phyloP scores from a whole-genome alignment of 1,284 basidiomycete genomes.

The Wolfiporia cocos region DNA sequence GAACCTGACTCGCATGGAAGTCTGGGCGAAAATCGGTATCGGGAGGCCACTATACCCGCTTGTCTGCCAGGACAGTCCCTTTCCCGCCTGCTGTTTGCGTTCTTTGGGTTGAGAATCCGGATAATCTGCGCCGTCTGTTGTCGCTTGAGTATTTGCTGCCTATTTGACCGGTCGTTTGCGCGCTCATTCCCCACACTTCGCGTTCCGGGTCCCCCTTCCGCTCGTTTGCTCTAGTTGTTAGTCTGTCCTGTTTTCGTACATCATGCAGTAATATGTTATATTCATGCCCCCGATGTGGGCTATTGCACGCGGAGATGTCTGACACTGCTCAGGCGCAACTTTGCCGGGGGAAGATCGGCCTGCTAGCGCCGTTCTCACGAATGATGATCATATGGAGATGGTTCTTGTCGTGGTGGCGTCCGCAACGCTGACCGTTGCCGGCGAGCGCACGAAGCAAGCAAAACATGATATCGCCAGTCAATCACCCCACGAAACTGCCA shows the following conservation, averaged over 20 bases:
- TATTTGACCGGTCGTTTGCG: constrained; percentile 10
- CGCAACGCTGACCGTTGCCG: no score
- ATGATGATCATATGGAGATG: no score
- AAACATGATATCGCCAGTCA: not conserved
- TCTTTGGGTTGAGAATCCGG: constrained; percentile 16
- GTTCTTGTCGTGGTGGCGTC: no score
- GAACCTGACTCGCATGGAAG: constrained; percentile 5
- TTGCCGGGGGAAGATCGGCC: not conserved
- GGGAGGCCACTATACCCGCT: constrained; percentile 24
- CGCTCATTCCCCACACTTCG: constrained; percentile 10
- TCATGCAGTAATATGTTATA: not conserved
- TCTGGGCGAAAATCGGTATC: constrained; percentile 17
- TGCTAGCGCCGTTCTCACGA: not conserved
- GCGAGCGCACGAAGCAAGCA: not conserved
- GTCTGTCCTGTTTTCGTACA: not conserved
- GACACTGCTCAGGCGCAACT: not conserved
- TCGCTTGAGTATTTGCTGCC: constrained; percentile 15
- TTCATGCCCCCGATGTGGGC: not conserved
- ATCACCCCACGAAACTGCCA: constrained; percentile 4
- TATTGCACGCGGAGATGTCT: not conserved
- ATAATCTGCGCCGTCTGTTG: constrained; percentile 21
- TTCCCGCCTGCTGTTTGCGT: constrained; percentile 6
- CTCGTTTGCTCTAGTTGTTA: constrained; percentile 21
- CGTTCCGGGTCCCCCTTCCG: constrained; percentile 14
- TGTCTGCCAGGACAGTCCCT: constrained; percentile 13